Conservation (phyloP, 441 rosid species). For the Corymbia calophylla region DNA sequence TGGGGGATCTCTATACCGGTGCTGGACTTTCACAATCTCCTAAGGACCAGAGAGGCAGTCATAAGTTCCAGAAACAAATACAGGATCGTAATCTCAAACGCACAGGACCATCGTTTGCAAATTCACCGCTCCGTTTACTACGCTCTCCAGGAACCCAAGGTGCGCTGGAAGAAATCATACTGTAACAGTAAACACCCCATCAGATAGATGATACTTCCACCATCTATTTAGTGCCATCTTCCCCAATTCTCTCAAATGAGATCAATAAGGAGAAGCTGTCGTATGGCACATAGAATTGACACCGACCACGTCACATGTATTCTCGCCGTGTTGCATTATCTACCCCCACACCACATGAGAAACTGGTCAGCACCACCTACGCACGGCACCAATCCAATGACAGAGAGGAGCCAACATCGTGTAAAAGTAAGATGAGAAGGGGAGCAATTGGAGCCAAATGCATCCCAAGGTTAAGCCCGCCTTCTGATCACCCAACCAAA, state of each 20-base stretch:
- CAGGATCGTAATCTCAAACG: not conserved
- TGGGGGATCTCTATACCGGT: not conserved
- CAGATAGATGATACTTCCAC: not conserved
- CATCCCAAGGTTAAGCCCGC: not conserved
- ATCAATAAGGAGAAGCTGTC: not conserved
- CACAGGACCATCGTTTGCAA: not conserved
- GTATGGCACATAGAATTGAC: not conserved
- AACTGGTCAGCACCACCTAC: not conserved
- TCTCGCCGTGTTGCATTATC: not conserved
- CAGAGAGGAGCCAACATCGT: not conserved
- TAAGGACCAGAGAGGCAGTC: not conserved
- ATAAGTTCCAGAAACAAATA: not conserved
- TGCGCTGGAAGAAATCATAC: not conserved
- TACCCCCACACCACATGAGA: not conserved
- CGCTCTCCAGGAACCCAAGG: not conserved
- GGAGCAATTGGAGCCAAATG: not conserved
- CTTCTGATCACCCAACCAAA: not conserved
- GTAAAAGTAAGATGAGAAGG: not conserved
- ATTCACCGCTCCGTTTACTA: not conserved
- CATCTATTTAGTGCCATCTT: not conserved
- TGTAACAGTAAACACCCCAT: not conserved
- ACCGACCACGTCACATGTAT: not conserved
- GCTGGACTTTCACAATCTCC: not conserved
- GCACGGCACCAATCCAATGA: not conserved
- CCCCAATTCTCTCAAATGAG: not conserved